Evolutionary conservation across 371 early-diverging fungal genomes (phyloP).

Genomic region (Smittium culicis): DNA sequence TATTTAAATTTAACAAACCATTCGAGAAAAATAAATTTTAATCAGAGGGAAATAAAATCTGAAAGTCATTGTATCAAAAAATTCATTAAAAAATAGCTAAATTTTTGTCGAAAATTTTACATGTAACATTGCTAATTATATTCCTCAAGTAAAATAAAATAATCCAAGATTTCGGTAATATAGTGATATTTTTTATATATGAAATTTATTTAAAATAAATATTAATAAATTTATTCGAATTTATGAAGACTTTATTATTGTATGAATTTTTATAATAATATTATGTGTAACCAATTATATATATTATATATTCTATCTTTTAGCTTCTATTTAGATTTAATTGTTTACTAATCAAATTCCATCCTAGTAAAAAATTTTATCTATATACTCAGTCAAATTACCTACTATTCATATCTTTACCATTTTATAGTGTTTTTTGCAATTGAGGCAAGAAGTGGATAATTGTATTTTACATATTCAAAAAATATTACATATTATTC

Average conservation of each 20-base stretch:
- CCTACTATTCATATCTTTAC: background rate
- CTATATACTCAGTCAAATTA: background rate
- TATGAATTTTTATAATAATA: background rate
- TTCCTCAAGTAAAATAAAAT: too few species aligned
- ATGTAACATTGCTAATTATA: too few species aligned
- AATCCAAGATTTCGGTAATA: too few species aligned
- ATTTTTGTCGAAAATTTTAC: too few species aligned
- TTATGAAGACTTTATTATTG: background rate
- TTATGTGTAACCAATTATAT: background rate
- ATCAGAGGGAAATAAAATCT: too few species aligned
- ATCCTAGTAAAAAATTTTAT: background rate
- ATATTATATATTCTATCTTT: background rate
- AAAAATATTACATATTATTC: background rate
- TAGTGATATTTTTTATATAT: too few species aligned
- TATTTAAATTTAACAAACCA: too few species aligned
- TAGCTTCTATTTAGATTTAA: background rate
- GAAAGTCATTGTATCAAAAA: too few species aligned
- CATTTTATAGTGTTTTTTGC: background rate
- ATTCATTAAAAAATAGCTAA: too few species aligned
- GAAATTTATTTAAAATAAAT: too few species aligned
- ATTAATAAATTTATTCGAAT: background rate
- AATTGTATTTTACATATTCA: background rate
- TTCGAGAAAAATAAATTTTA: too few species aligned
- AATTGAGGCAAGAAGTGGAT: background rate
- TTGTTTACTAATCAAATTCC: background rate